A percentile compares a stretch with the other conserved stretches of the same genome.
phyloP scores from a whole-genome alignment of 768 basidiomycete genomes.

The Scleroderma citrinum region DNA sequence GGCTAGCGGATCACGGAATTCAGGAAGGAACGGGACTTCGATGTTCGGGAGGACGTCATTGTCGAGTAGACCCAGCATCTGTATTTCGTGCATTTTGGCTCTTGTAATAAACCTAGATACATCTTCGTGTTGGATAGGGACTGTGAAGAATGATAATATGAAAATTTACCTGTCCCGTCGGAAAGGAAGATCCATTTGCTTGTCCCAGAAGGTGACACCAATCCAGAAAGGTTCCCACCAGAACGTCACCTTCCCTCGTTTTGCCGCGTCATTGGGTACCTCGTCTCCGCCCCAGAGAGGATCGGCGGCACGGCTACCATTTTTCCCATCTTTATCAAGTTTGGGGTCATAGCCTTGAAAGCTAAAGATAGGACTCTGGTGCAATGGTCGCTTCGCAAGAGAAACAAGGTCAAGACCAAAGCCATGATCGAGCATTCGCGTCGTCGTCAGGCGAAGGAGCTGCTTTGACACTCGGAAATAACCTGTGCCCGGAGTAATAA shows the following conservation, averaged over 20 bases:
- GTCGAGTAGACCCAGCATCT: conserved; percentile 88
- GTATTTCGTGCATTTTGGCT: conserved; percentile 96
- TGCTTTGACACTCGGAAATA: conserved; percentile 91
- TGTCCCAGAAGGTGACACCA: conserved; percentile 79
- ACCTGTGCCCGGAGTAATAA: conserved; percentile 92
- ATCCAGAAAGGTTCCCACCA: conserved; percentile 94
- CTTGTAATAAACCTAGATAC: conserved; percentile 76
- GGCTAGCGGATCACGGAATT: conserved; percentile 28
- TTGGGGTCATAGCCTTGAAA: conserved; percentile 68
- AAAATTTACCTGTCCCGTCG: conserved; percentile 59
- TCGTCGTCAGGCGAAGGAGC: conserved; percentile 86
- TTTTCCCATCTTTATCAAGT: conserved; percentile 43
- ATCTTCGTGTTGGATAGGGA: neutral
- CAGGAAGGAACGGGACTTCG: conserved; percentile 73
- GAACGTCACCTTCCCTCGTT: conserved; percentile 49
- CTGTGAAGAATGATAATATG: neutral
- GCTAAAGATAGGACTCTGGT: conserved; percentile 90
- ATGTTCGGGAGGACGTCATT: conserved; percentile 89
- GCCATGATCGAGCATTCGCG: conserved; percentile 90
- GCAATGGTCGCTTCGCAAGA: conserved; percentile 85
- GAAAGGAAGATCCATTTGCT: conserved; percentile 80
- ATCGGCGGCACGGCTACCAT: conserved; percentile 47
- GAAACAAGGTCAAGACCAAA: conserved; percentile 85
- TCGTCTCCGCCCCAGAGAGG: conserved; percentile 74
- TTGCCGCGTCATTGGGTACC: conserved; percentile 29